Conservation (phyloP, 805 yeast species). For the Metschnikowia koreensis region DNA sequence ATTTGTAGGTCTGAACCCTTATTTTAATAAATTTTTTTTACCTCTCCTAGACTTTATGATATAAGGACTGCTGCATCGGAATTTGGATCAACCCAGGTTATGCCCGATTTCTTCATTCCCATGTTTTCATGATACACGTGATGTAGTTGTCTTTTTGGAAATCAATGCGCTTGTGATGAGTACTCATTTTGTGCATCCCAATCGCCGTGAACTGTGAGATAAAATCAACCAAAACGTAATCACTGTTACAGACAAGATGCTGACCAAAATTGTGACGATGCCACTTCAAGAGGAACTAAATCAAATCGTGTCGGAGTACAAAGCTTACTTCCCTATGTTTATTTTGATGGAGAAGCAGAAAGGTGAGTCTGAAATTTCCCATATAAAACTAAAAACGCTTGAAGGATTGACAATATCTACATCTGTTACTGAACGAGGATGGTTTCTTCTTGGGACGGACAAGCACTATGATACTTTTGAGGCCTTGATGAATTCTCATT, state of each 20-base stretch:
- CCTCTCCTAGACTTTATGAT: background rate
- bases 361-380: background rate
- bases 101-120: too few species aligned
- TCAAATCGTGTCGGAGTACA: slow-evolving; percentile 11
- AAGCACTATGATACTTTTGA: slow-evolving; percentile 17
- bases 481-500: slow-evolving; percentile 15
- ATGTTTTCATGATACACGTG: background rate
- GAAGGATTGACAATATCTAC: slow-evolving; percentile 9
- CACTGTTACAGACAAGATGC: background rate
- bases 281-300: slow-evolving; percentile 5
- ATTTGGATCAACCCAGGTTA: too few species aligned
- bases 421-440: slow-evolving; percentile 13
- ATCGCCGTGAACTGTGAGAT: too few species aligned
- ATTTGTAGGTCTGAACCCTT: background rate
- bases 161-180: background rate
- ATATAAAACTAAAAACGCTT: slow-evolving; percentile 10
- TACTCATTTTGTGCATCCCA: too few species aligned
- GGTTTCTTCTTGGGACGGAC: slow-evolving; percentile 9
- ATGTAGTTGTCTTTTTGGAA: background rate
- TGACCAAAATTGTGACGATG: background rate
- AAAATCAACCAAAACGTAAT: background rate
- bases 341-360: background rate
- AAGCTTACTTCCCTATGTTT: slow-evolving; percentile 13
- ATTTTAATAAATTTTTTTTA: too few species aligned
- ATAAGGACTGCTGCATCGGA: too few species aligned